These are phyloP conservation scores for Nothophoma quercina DNA, from an alignment of 2,329 filamentous ascomycete species.

Conservation along the genomic window DNA sequence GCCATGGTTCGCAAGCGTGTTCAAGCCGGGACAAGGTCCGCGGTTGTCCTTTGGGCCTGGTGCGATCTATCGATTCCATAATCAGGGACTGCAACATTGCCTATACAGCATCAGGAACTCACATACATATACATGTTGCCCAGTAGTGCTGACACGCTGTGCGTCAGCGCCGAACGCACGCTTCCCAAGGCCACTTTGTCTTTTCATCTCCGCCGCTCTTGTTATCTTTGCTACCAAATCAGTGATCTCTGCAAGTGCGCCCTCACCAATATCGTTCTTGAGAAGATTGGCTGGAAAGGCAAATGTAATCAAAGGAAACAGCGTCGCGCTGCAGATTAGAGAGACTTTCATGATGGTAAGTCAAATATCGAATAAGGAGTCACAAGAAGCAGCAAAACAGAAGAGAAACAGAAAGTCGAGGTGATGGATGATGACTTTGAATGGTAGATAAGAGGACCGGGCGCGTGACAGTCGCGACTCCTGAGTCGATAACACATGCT, in stretches of 20 bases:
- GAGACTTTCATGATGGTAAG: conserved; percentile 15
- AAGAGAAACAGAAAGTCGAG: too few relatives aligned
- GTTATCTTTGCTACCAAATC: conserved; percentile 21
- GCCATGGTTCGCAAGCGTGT: conserved; percentile 38
- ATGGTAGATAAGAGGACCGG: too few relatives aligned
- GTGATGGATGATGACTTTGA: too few relatives aligned
- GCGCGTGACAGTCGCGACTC: too few relatives aligned
- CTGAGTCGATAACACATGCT: too few relatives aligned
- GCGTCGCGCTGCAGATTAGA: conserved; percentile 18
- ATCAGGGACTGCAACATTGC: neutral
- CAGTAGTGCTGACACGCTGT: conserved; percentile 22
- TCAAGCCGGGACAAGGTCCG: conserved; percentile 36
- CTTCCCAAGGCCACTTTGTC: conserved; percentile 8
- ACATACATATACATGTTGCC: conserved; percentile 21
- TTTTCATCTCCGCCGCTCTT: conserved; percentile 14
- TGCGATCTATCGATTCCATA: neutral
- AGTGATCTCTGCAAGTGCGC: conserved; percentile 20
- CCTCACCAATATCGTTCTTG: conserved; percentile 18
- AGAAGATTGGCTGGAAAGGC: conserved; percentile 24
- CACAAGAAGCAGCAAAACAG: too few relatives aligned
- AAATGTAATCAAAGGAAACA: conserved; percentile 19
- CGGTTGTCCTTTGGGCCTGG: conserved; percentile 14
- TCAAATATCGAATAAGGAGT: neutral
- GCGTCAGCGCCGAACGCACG: conserved; percentile 23
- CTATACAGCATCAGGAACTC: neutral